phyloP scores from a whole-genome alignment of 1,284 basidiomycete species.

The Inonotus obliquus region DNA sequence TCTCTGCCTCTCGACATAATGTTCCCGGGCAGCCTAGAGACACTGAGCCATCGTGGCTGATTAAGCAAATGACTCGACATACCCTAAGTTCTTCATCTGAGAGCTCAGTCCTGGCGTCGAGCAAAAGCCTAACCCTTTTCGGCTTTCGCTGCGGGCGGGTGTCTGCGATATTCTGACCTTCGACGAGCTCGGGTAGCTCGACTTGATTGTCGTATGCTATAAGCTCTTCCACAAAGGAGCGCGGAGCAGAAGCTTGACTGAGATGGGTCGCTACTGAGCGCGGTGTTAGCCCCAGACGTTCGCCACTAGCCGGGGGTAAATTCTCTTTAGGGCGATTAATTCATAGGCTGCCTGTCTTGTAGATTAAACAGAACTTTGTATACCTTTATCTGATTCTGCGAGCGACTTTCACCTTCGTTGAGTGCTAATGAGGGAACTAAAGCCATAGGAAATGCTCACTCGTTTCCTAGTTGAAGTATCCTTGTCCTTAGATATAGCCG shows the following conservation, averaged over 20 bases:
- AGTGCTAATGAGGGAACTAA: not conserved
- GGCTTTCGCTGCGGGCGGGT: conserved; percentile 15
- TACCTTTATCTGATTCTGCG: conserved; percentile 15
- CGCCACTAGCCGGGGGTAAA: conserved; percentile 14
- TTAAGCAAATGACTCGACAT: not conserved
- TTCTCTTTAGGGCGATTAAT: not conserved
- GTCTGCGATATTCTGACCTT: not conserved
- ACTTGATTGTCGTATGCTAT: not conserved
- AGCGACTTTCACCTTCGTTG: conserved; percentile 1
- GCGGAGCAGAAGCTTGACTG: conserved; percentile 34
- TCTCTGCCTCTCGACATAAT: conserved; percentile 62
- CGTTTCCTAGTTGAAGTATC: not conserved
- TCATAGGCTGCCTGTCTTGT: not conserved
- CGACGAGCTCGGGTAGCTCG: conserved; percentile 1
- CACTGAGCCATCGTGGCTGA: conserved; percentile 24
- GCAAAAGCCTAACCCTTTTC: conserved; percentile 34
- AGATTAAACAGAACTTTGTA: not conserved
- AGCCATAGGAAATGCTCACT: not conserved
- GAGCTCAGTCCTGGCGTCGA: conserved; percentile 69
- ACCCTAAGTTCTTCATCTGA: conserved; percentile 77
- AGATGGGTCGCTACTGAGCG: conserved; percentile 24
- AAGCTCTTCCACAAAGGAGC: not conserved
- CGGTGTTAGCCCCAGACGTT: conserved; percentile 14
- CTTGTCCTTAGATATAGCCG: not conserved
- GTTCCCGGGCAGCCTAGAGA: conserved; percentile 49